phyloP scores from a whole-genome alignment of 192 early-diverging fungal genomes.

The Umbelopsis sp. region DNA sequence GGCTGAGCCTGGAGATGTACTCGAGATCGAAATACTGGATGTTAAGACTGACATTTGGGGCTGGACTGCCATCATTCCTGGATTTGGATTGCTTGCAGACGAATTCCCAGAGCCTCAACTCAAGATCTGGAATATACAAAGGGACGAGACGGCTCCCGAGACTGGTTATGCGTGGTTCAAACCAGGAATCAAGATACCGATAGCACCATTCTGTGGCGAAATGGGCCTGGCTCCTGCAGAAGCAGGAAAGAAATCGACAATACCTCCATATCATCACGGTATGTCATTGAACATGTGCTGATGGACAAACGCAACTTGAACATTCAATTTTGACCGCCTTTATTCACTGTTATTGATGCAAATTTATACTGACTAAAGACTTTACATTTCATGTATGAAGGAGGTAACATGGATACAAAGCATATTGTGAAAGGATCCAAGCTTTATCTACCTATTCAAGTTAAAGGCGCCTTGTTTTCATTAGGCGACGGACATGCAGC shows the following conservation, averaged over 20 bases:
- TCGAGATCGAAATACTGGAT: constrained; percentile 10
- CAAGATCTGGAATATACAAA: constrained; percentile 3
- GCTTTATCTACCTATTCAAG: constrained; percentile 4
- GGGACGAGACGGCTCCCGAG: background rate
- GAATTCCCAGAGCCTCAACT: background rate
- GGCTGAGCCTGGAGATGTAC: background rate
- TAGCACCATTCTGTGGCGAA: constrained; percentile 11
- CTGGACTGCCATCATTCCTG: background rate
- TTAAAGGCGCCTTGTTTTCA: constrained; percentile 10
- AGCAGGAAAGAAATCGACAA: background rate
- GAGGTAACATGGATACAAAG: constrained; percentile 12
- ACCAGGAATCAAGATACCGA: constrained; percentile 1
- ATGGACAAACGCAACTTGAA: too few species aligned
- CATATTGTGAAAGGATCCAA: background rate
- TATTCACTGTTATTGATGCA: too few species aligned
- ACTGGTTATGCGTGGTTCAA: background rate
- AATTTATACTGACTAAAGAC: too few species aligned
- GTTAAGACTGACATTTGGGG: constrained; percentile 19
- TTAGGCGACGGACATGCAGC: constrained; percentile 10
- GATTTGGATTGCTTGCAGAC: background rate
- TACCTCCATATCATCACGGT: constrained; percentile 9
- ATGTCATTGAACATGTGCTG: background rate
- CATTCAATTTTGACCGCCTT: too few species aligned
- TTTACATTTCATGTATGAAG: background rate
- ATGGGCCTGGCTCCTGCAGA: constrained; percentile 2